Conservation (phyloP, 441 rosid species). For the Aquilaria agallochum region DNA sequence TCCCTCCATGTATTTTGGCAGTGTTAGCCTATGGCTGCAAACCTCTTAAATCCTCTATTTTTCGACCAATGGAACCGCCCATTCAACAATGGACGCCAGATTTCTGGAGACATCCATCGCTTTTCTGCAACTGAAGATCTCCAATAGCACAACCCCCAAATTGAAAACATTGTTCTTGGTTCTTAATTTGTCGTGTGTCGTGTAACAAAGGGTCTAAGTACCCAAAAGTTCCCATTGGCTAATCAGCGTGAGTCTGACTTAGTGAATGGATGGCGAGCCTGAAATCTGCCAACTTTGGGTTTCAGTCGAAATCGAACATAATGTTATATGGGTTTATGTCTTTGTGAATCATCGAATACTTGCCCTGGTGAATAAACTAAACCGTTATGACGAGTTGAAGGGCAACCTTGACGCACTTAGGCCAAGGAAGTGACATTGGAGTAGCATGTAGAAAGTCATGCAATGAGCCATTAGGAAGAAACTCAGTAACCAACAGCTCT, state of each 20-base stretch:
- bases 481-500: constrained; percentile 53
- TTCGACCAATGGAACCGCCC: constrained; percentile 49
- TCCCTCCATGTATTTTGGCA: constrained; percentile 20
- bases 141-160: constrained; percentile 62
- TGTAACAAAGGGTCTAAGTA: constrained; percentile 4
- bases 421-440: too few species aligned
- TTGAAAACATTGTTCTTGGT: constrained; percentile 53
- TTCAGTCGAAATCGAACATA: constrained; percentile 49
- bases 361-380: constrained; percentile 47
- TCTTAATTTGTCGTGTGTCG: constrained; percentile 41
- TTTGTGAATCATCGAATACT: constrained; percentile 12
- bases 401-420: constrained; percentile 30
- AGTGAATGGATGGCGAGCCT: constrained; percentile 42
- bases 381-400: constrained; percentile 53
- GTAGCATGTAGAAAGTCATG: too few species aligned
- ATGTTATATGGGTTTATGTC: constrained; percentile 22
- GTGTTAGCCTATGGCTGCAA: constrained; percentile 1
- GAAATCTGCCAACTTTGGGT: constrained; percentile 54
- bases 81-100: constrained; percentile 58
- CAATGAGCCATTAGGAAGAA: constrained; percentile 67
- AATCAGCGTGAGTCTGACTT: background rate
- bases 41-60: constrained; percentile 9
- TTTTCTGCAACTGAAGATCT: constrained; percentile 58
- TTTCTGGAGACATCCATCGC: constrained; percentile 39
- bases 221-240: too few species aligned